These are phyloP conservation scores for Glycyrrhiza uralensis DNA, from an alignment of 306 rosid genomes.

Conservation along the genomic window DNA sequence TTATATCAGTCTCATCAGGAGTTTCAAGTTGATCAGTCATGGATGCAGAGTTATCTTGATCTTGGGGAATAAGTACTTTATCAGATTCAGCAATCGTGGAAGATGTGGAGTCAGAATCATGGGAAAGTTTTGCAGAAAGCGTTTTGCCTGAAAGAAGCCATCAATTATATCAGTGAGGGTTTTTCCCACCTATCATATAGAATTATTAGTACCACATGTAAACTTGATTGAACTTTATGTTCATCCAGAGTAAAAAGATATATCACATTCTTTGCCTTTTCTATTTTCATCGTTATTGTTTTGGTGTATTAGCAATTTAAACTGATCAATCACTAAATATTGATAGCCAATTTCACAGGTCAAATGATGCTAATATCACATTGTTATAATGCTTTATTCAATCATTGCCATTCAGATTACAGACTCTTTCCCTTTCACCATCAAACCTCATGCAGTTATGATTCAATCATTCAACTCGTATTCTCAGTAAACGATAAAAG, in stretches of 20 bases:
- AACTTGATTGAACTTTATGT: constrained; percentile 23
- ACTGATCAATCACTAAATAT: neutral
- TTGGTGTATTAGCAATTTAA: neutral
- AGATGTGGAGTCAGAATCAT: constrained; percentile 65
- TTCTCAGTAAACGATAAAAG: neutral
- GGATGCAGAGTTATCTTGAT: constrained; percentile 51
- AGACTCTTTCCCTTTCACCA: neutral
- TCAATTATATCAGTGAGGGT: constrained; percentile 19
- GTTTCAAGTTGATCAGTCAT: constrained; percentile 52
- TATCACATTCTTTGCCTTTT: constrained; percentile 9
- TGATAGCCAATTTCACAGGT: neutral
- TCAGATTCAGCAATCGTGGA: constrained; percentile 60
- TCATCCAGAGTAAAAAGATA: neutral
- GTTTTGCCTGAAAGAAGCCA: constrained; percentile 61
- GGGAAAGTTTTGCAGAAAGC: constrained; percentile 50
- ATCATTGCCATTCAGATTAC: constrained; percentile 5
- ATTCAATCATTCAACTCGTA: constrained; percentile 19
- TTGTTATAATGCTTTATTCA: neutral
- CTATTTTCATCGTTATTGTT: constrained; percentile 9
- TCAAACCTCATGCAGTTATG: neutral
- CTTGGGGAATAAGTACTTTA: constrained; percentile 68
- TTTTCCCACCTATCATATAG: neutral
- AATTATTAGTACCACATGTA: neutral
- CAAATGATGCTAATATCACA: constrained; percentile 14
- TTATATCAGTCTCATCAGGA: constrained; percentile 42